Evolutionary conservation across 805 yeast genomes (phyloP).

Genomic region (Yamadazyma paraphyllophila): DNA sequence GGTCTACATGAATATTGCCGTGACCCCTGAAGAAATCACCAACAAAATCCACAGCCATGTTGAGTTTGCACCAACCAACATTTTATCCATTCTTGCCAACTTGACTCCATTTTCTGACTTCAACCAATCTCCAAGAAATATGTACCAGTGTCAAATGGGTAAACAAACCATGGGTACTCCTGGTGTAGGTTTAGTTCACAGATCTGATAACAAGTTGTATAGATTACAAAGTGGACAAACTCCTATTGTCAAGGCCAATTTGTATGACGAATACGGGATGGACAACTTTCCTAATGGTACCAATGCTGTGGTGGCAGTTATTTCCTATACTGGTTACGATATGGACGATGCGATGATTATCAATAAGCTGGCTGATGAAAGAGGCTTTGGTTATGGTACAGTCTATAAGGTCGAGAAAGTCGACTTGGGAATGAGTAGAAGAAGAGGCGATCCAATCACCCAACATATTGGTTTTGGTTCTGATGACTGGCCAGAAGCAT

Average conservation of each 20-base stretch:
- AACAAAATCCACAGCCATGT: conserved; percentile 84
- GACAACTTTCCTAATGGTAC: conserved; percentile 98
- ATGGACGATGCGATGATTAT: conserved; percentile 99
- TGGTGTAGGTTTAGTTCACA: conserved; percentile 87
- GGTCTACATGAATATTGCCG: conserved; percentile 95
- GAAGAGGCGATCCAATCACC: conserved; percentile 91
- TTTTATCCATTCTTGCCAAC: conserved; percentile 90
- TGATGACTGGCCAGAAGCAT: conserved; percentile 87
- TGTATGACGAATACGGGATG: conserved; percentile 95
- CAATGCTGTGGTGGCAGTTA: conserved; percentile 98
- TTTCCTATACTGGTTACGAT: conserved; percentile 98
- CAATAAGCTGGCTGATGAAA: conserved; percentile 94
- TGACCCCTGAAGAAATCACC: conserved; percentile 86
- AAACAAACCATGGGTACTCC: conserved; percentile 99
- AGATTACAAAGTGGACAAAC: conserved; percentile 94
- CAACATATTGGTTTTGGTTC: conserved; percentile 93
- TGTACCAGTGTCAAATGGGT: conserved; percentile 99
- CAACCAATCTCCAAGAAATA: conserved; percentile 98
- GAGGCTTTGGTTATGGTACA: conserved; percentile 97
- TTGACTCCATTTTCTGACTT: conserved; percentile 97
- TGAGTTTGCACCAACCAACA: conserved; percentile 92
- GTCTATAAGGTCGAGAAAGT: conserved; percentile 93
- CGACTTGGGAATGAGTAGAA: conserved; percentile 72
- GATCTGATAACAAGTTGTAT: conserved; percentile 93
- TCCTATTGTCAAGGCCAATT: conserved; percentile 90